phyloP scores from a whole-genome alignment of 768 basidiomycete genomes.

The Boletus tylopilopsis region DNA sequence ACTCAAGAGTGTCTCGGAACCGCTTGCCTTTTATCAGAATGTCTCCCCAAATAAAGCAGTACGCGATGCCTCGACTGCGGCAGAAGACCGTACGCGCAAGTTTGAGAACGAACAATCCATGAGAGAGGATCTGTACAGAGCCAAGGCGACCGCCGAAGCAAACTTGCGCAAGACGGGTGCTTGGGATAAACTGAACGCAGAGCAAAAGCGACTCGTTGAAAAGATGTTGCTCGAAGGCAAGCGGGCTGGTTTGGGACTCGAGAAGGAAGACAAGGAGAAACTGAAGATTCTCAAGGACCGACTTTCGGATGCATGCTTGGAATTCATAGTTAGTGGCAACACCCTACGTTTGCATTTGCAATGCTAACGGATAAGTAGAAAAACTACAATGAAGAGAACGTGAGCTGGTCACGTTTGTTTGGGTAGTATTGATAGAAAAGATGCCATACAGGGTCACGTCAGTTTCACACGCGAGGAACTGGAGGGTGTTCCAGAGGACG shows the following conservation, averaged over 20 bases:
- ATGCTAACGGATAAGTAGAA: conserved; percentile 40
- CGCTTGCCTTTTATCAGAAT: conserved; percentile 74
- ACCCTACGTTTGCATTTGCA: neutral
- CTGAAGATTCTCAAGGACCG: conserved; percentile 68
- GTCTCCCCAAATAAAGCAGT: conserved; percentile 69
- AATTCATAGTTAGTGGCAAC: conserved; percentile 60
- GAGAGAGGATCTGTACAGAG: conserved; percentile 74
- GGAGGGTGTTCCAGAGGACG: conserved; percentile 75
- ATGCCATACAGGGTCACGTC: conserved; percentile 46
- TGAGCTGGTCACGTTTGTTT: conserved; percentile 24
- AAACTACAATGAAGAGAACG: conserved; percentile 88
- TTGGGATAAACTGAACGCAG: conserved; percentile 59
- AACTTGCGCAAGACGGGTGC: conserved; percentile 59
- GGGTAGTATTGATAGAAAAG: neutral
- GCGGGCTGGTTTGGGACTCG: conserved; percentile 72
- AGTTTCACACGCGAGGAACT: conserved; percentile 70
- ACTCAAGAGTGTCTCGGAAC: conserved; percentile 49
- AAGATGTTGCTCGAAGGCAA: conserved; percentile 76
- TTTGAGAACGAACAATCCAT: conserved; percentile 72
- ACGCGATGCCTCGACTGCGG: conserved; percentile 73
- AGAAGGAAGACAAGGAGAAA: conserved; percentile 51
- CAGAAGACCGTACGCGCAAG: conserved; percentile 62
- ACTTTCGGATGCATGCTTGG: conserved; percentile 64
- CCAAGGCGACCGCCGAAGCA: conserved; percentile 64
- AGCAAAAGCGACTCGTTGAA: conserved; percentile 74